Evolutionary conservation across 1,284 basidiomycete species (phyloP).

Genomic region (Apiotrichum sp.): DNA sequence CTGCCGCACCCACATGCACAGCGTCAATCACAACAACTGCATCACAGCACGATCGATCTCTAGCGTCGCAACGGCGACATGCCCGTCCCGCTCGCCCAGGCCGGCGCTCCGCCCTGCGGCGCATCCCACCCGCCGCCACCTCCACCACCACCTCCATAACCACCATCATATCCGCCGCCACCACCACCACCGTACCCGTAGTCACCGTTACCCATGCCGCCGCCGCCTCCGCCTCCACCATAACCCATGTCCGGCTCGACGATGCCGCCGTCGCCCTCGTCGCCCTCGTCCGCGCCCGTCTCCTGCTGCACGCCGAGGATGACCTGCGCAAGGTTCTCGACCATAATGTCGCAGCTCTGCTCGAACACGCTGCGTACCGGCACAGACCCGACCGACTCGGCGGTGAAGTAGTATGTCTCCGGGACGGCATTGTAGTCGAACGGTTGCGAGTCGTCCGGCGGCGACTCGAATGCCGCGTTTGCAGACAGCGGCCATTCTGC

Average conservation of each 20-base stretch:
- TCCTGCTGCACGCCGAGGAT: constrained; percentile 52
- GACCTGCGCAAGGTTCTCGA: constrained; percentile 72
- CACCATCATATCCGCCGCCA: constrained; percentile 12
- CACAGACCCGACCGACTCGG: constrained; percentile 84
- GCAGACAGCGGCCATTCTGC: constrained; percentile 76
- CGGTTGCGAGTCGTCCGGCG: constrained; percentile 66
- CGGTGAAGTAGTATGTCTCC: constrained; percentile 80
- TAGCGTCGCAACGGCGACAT: constrained; percentile 39
- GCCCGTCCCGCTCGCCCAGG: constrained; percentile 20
- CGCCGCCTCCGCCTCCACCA: constrained; percentile 10
- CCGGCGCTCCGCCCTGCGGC: constrained; percentile 10
- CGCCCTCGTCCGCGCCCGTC: constrained; percentile 37
- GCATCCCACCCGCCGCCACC: constrained; percentile 12
- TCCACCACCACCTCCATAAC: constrained; percentile 16
- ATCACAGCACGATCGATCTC: neutral
- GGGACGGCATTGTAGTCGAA: constrained; percentile 86
- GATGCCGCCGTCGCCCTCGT: constrained; percentile 29
- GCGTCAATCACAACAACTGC: no score
- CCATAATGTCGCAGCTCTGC: constrained; percentile 72
- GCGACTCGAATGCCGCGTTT: constrained; percentile 77
- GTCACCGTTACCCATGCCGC: constrained; percentile 13
- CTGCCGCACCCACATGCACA: no score
- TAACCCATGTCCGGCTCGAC: constrained; percentile 25
- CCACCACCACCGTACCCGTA: constrained; percentile 1
- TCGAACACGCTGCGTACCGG: constrained; percentile 81